Percentiles rank a stretch among this genome's conserved stretches.
Conservation (phyloP, 495 filamentous ascomycete genomes). For the Clavariopsis aquatica region DNA sequence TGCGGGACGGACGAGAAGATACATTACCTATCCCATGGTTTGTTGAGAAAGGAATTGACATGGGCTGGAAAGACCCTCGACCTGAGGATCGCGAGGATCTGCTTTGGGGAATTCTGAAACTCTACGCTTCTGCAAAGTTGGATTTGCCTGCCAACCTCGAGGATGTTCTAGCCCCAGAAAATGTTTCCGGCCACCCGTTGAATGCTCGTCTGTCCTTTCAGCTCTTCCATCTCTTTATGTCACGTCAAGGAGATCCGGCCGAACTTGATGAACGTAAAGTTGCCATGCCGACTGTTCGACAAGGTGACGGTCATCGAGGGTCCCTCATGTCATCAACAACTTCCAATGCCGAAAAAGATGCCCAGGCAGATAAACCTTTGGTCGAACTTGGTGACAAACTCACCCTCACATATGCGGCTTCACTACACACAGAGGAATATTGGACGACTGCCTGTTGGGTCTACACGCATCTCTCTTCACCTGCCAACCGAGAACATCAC, state of each 20-base stretch:
- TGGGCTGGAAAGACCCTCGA: slow-evolving; percentile 54
- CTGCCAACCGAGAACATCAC: slow-evolving; percentile 61
- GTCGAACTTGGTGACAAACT: slow-evolving; percentile 57
- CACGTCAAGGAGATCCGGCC: slow-evolving; percentile 40
- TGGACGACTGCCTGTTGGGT: slow-evolving; percentile 73
- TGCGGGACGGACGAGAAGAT: slow-evolving; percentile 59
- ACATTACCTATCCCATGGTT: slow-evolving; percentile 63
- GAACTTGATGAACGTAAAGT: slow-evolving; percentile 31
- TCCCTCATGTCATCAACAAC: slow-evolving; percentile 27
- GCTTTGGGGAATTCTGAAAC: slow-evolving; percentile 80
- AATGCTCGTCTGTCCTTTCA: slow-evolving; percentile 81
- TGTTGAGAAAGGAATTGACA: slow-evolving; percentile 51
- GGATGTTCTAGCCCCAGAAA: slow-evolving; percentile 57
- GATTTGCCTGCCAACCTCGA: slow-evolving; percentile 55
- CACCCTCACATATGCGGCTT: slow-evolving; percentile 68
- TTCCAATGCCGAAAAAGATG: slow-evolving; percentile 10
- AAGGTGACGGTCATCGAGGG: not conserved
- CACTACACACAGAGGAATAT: slow-evolving; percentile 66
- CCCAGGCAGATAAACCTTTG: slow-evolving; percentile 42
- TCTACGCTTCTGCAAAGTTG: slow-evolving; percentile 57
- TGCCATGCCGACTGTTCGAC: slow-evolving; percentile 26
- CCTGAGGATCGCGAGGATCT: slow-evolving; percentile 68
- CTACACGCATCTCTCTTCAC: slow-evolving; percentile 70
- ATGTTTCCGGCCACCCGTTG: slow-evolving; percentile 64
- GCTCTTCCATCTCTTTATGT: slow-evolving; percentile 58